Percentiles rank a stretch among this genome's conserved stretches.
Conservation (phyloP, 352 stramenopile genomes). For the Pythium oligandrum region DNA sequence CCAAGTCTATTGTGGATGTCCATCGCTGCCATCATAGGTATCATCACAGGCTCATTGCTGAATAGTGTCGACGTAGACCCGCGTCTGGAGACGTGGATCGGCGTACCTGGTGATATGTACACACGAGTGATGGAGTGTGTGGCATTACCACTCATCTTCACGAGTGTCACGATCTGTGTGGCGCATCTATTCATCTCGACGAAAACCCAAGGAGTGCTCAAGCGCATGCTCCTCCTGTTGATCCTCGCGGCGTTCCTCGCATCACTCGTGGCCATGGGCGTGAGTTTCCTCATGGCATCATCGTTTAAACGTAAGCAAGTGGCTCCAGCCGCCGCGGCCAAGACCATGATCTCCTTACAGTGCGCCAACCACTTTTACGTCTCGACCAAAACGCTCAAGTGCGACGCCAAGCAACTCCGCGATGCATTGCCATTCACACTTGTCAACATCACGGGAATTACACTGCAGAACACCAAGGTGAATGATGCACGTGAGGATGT, state of each 20-base stretch:
- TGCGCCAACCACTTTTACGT: conserved; percentile 54
- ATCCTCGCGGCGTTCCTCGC: conserved; percentile 33
- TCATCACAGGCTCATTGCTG: conserved; percentile 30
- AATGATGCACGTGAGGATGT: conserved; percentile 29
- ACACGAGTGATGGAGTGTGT: conserved; percentile 41
- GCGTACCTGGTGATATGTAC: conserved; percentile 28
- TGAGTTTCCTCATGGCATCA: conserved; percentile 28
- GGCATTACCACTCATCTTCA: conserved; percentile 64
- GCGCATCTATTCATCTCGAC: conserved; percentile 47
- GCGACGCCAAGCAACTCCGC: conserved; percentile 15
- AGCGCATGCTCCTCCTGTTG: conserved; percentile 40
- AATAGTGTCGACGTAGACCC: conserved; percentile 22
- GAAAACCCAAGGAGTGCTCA: conserved; percentile 42
- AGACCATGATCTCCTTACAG: conserved; percentile 33
- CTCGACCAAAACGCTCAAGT: conserved; percentile 18
- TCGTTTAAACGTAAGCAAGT: conserved; percentile 20
- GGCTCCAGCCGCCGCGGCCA: conserved; percentile 9
- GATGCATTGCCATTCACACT: conserved; percentile 32
- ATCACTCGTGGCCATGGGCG: conserved; percentile 28
- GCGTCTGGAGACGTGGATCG: conserved; percentile 35
- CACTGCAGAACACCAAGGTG: conserved; percentile 18
- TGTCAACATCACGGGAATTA: conserved; percentile 48
- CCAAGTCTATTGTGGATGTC: conserved; percentile 34
- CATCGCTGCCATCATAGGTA: conserved; percentile 27
- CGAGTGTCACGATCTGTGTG: conserved; percentile 56